Percentiles rank a stretch among this genome's conserved stretches.
Evolutionary conservation across 2,329 filamentous ascomycete genomes (phyloP).

Genomic region (Calonectria honghensis): DNA sequence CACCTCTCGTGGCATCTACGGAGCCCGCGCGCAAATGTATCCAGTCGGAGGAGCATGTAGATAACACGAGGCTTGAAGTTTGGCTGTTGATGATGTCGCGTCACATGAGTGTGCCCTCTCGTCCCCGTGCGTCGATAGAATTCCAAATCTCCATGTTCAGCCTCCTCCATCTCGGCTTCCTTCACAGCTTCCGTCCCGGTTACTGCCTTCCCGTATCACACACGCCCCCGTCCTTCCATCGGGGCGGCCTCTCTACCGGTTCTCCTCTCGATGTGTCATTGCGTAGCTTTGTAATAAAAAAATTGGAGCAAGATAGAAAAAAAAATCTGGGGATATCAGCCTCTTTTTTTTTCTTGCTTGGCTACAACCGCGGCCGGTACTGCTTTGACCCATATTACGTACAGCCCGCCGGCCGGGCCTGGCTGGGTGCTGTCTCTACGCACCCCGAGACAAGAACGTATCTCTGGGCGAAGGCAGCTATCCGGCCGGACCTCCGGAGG

Average conservation of each 20-base stretch:
- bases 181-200: slow-evolving; percentile 17
- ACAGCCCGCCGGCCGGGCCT: slow-evolving; percentile 2
- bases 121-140: not conserved
- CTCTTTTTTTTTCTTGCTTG: not conserved
- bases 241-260: not conserved
- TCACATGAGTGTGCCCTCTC: not conserved
- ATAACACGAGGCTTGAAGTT: slow-evolving; percentile 12
- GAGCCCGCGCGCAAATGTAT: not conserved
- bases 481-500: slow-evolving; percentile 39
- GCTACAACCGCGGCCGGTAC: slow-evolving; percentile 13
- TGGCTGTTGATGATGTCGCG: not conserved
- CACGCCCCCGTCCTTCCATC: slow-evolving; percentile 29
- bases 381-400: slow-evolving; percentile 17
- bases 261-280: not conserved
- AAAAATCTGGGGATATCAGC: not conserved
- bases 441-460: not conserved
- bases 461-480: not conserved
- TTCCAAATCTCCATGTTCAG: not conserved
- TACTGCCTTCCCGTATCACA: slow-evolving; percentile 10
- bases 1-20: not conserved
- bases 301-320: slow-evolving; percentile 22
- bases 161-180: not conserved
- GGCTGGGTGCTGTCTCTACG: not conserved
- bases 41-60: slow-evolving; percentile 19
- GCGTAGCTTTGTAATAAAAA: slow-evolving; percentile 12